A percentile compares a stretch with the other conserved stretches of the same genome.
phyloP scores from a whole-genome alignment of 306 rosid genomes.

The Geum urbanum region DNA sequence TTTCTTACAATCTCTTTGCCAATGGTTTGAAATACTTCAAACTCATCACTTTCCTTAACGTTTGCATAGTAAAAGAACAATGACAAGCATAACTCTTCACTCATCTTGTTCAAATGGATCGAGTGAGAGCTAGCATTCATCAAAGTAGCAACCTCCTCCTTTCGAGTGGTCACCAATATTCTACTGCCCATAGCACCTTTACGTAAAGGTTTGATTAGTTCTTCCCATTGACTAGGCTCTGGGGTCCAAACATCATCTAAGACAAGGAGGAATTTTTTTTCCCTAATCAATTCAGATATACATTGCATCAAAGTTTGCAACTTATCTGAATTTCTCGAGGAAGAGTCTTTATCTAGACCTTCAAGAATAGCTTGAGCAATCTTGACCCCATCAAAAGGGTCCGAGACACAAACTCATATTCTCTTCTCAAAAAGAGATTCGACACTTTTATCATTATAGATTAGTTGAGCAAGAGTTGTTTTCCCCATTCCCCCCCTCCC shows the following conservation, averaged over 20 bases:
- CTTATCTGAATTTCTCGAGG: no score
- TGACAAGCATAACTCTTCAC: background rate
- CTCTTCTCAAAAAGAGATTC: background rate
- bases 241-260: conserved; percentile 19
- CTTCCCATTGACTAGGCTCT: background rate
- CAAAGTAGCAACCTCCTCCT: background rate
- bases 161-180: conserved; percentile 15
- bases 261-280: no score
- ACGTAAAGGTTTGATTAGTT: background rate
- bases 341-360: no score
- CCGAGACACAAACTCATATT: background rate
- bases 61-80: background rate
- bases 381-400: no score
- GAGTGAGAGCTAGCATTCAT: background rate
- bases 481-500: conserved; percentile 11
- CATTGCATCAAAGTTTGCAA: no score
- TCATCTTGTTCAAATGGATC: background rate
- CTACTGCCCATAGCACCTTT: background rate
- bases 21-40: background rate
- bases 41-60: no score
- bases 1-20: background rate
- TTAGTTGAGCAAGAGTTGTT: conserved; percentile 1
- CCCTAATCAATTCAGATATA: no score
- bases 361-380: no score
- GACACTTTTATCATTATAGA: background rate